Evolutionary conservation across 495 filamentous ascomycete genomes (phyloP).

Genomic region (Aspergillus wentii): DNA sequence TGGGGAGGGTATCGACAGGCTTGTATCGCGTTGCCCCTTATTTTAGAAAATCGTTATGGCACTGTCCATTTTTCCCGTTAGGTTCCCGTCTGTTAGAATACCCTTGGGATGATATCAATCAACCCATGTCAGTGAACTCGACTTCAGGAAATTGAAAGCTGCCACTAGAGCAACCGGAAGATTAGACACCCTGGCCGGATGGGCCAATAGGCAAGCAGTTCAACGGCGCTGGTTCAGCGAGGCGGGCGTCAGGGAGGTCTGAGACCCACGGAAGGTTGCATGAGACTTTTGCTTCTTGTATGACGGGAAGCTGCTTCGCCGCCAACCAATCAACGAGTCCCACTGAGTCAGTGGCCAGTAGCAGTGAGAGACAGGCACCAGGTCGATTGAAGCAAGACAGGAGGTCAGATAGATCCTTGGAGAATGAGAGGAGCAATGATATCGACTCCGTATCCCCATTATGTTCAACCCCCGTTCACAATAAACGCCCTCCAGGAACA

Average conservation of each 20-base stretch:
- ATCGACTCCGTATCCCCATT: too few species aligned
- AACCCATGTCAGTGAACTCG: constrained; percentile 13
- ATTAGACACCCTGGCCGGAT: constrained; percentile 11
- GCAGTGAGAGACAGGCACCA: too few species aligned
- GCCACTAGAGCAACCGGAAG: constrained; percentile 21
- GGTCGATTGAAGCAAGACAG: too few species aligned
- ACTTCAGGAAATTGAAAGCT: constrained; percentile 6
- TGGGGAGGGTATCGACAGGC: constrained; percentile 5
- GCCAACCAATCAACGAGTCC: constrained; percentile 18
- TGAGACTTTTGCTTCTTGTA: constrained; percentile 24
- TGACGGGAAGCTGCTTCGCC: constrained; percentile 22
- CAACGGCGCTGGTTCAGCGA: constrained; percentile 16
- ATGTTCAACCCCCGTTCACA: too few species aligned
- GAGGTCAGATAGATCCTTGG: too few species aligned
- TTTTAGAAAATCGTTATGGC: background rate
- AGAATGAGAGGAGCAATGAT: too few species aligned
- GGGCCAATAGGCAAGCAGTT: constrained; percentile 15
- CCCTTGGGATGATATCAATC: too few species aligned
- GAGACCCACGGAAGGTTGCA: constrained; percentile 36
- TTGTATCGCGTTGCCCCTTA: constrained; percentile 1
- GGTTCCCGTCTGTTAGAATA: too few species aligned
- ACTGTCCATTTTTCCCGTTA: constrained; percentile 1
- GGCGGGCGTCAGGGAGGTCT: constrained; percentile 30
- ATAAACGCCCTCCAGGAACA: too few species aligned
- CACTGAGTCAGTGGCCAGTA: constrained; percentile 4